Percentiles rank a stretch among this genome's conserved stretches.
phyloP scores from a whole-genome alignment of 768 basidiomycete genomes.

The Amanita thiersii region DNA sequence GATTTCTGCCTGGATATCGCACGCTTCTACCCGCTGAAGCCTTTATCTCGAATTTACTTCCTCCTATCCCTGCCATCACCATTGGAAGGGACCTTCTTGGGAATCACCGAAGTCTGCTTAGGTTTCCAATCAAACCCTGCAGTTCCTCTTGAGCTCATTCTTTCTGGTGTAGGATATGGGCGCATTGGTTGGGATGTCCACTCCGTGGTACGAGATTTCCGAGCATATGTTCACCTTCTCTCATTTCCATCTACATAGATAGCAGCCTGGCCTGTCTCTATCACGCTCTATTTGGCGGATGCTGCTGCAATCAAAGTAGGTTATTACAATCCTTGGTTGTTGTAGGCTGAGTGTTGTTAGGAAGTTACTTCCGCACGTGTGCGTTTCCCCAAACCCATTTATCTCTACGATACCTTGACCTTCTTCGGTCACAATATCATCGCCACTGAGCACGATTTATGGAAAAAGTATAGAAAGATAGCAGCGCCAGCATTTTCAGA shows the following conservation, averaged over 20 bases:
- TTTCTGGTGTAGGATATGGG: too few species aligned
- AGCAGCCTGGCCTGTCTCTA: constrained; percentile 17
- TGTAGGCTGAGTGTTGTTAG: constrained; percentile 18
- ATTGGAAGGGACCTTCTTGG: too few species aligned
- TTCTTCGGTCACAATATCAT: constrained; percentile 59
- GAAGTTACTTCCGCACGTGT: constrained; percentile 40
- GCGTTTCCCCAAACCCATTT: constrained; percentile 50
- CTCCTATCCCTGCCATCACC: too few species aligned
- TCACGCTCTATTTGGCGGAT: constrained; percentile 26
- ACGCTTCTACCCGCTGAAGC: too few species aligned
- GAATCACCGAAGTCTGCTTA: too few species aligned
- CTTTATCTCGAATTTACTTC: too few species aligned
- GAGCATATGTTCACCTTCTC: not conserved
- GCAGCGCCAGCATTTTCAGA: constrained; percentile 61
- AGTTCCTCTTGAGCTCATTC: too few species aligned
- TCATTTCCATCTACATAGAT: constrained; percentile 14
- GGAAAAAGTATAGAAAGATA: constrained; percentile 59
- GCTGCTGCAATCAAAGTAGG: constrained; percentile 31
- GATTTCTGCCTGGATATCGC: too few species aligned
- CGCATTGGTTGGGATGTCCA: too few species aligned
- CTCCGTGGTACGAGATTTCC: too few species aligned
- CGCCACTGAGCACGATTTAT: constrained; percentile 54
- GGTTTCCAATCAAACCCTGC: too few species aligned
- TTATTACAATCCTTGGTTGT: not conserved
- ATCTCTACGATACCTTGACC: constrained; percentile 33